These are phyloP conservation scores for Tolypocladium pustulatum DNA, from an alignment of 2,329 filamentous ascomycete genomes.

Conservation along the genomic window DNA sequence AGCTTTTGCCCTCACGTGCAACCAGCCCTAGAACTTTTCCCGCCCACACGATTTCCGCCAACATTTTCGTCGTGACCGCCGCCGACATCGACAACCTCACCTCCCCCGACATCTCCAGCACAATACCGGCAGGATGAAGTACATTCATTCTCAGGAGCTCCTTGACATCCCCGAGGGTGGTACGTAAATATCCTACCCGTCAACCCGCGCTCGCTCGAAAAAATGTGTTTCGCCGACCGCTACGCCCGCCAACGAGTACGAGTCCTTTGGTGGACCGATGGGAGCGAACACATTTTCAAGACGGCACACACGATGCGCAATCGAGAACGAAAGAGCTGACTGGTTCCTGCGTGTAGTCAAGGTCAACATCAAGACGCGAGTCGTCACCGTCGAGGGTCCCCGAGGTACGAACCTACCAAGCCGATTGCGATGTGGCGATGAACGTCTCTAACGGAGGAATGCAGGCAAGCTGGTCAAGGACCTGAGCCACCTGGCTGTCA, in stretches of 20 bases:
- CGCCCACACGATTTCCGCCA: slow-evolving; percentile 31
- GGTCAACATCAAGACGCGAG: slow-evolving; percentile 91
- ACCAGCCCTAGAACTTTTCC: slow-evolving; percentile 34
- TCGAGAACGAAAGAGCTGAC: slow-evolving; percentile 16
- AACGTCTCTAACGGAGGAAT: slow-evolving; percentile 6
- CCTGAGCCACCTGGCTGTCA: slow-evolving; percentile 91
- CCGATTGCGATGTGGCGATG: not conserved
- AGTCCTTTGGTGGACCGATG: not conserved
- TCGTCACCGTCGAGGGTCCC: slow-evolving; percentile 95
- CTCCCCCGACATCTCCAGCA: slow-evolving; percentile 32
- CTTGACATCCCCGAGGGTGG: slow-evolving; percentile 94
- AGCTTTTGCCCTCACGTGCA: slow-evolving; percentile 24
- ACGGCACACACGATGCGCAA: not conserved
- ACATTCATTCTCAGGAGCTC: slow-evolving; percentile 97
- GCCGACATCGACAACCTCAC: slow-evolving; percentile 28
- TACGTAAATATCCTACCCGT: slow-evolving; percentile 43
- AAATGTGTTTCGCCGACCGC: slow-evolving; percentile 6
- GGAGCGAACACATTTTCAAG: not conserved
- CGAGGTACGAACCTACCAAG: slow-evolving; percentile 50
- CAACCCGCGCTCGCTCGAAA: not conserved
- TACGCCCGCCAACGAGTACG: not conserved
- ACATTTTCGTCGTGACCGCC: slow-evolving; percentile 27
- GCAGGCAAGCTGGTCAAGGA: slow-evolving; percentile 93
- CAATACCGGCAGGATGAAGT: slow-evolving; percentile 83
- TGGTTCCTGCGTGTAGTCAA: slow-evolving; percentile 57